These are phyloP conservation scores for Sutorius eximius DNA, from an alignment of 1,284 basidiomycete genomes.

Conservation along the genomic window DNA sequence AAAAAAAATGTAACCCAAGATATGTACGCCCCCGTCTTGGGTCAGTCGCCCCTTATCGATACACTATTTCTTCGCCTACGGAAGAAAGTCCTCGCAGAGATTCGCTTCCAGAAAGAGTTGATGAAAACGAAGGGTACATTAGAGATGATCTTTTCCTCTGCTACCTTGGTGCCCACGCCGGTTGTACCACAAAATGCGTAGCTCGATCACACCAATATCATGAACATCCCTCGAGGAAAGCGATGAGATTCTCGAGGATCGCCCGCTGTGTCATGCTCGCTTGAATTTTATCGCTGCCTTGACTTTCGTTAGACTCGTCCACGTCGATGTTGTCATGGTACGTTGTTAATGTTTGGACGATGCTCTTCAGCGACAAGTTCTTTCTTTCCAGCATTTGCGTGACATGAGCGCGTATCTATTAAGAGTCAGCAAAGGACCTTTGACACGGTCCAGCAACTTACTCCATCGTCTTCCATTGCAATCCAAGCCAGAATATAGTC, in stretches of 20 bases:
- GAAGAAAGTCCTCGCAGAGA: conserved; percentile 81
- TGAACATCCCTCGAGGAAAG: conserved; percentile 52
- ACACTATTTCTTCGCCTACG: conserved; percentile 81
- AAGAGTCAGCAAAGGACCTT: conserved; percentile 11
- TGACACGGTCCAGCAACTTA: conserved; percentile 40
- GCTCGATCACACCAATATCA: conserved; percentile 16
- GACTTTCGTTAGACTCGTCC: conserved; percentile 34
- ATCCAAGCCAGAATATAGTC: conserved; percentile 96
- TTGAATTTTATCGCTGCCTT: conserved; percentile 26
- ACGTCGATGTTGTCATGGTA: conserved; percentile 75
- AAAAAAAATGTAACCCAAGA: conserved; percentile 49
- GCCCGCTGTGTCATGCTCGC: conserved; percentile 58
- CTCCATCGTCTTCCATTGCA: conserved; percentile 97
- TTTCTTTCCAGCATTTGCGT: conserved; percentile 74
- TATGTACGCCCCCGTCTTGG: conserved; percentile 88
- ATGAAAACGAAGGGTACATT: conserved; percentile 84
- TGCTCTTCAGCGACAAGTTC: conserved; percentile 62
- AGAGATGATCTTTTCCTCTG: conserved; percentile 86
- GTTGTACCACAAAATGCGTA: conserved; percentile 24
- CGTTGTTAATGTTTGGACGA: conserved; percentile 63
- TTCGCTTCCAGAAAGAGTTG: conserved; percentile 90
- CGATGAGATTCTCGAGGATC: conserved; percentile 69
- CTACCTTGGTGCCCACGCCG: conserved; percentile 40
- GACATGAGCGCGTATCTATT: conserved; percentile 73
- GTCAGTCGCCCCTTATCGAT: conserved; percentile 93